Evolutionary conservation across 164 flowering plant genomes (phyloP), one percentile per base, ranked within the genome.

Genomic region (Vitis riparia): DNA sequence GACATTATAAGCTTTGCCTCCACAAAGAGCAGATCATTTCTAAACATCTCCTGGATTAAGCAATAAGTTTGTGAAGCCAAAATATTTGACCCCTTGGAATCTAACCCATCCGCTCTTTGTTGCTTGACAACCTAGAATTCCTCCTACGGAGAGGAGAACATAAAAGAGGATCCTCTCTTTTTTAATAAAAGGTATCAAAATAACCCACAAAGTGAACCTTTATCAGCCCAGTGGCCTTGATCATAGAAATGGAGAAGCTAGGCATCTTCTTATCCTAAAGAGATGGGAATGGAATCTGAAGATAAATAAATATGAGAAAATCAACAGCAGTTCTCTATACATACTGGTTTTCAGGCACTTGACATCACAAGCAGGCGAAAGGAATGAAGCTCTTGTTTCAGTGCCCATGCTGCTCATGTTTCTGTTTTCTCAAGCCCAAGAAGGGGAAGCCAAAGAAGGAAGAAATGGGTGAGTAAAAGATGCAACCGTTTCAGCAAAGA

Each of bases 371-470:
- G 6, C 37, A 53, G 15, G 27, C 16, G 1, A 62, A 71, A 71
- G 75, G 56, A n/a, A 79, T 79, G 80, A 80, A 79, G 77, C 68
- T 83, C 79, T 66, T 79, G 77, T 49, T 77, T 50, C 79, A 79
- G 68, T 68, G 73, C 27, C 84, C 83, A 3, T 80, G 87, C 62
- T 83, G 85, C 75, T 76, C 84, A 2, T 84, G 85, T 52, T 86
- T 84, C 79, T 84, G 89, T 77, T 81, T 74, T 79, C 50, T 82
- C 65, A 79, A 76, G 81, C 63, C 74, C 69, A 78, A 80, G 55
- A 77, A 80, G 67, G 71, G 62, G 37, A 77, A 79, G 55, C 71
- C 77, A 15, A 83, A 73, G 68, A 60, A 70, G 52, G 78, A 80
- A 13, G 50, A 32, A 11, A 79, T 77, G 71, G 75, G 60, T 1